Base-by-base conservation (phyloP, 164 flowering plant genomes). In the Vitis amurensis region DNA sequence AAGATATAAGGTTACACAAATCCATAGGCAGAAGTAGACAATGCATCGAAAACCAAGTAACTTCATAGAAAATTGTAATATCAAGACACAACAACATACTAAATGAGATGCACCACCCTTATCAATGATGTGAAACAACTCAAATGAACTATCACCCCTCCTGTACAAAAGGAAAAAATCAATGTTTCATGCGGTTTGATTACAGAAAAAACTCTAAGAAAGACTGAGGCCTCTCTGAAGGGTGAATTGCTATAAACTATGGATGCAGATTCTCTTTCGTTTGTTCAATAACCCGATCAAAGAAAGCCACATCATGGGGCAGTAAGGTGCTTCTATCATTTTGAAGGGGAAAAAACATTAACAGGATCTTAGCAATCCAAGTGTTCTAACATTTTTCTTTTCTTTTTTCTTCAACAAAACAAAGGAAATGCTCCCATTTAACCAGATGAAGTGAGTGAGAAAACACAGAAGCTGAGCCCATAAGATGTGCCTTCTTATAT, bases 161-260 rank as follows among this genome's bases (percentile, higher is more conserved):
- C 74, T 65, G 69, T 65, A 72, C 68, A 72, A 59, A 55, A 59
- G 19, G 17, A 4, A 57, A 31, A 57, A 50, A 44, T 14, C 44
- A 23, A 49, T 11, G 58, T 48, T 58, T 13, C 17, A 37, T 30
- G 23, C 16, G 51, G 64, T 50, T 69, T 60, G 49, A 67, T 47
- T 3, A 11, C 4, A 51, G 55, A 59, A 5, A 27, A 67, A 47
- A 6, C 31, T 16, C 68, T 17, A 17, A 17, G 17, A 67, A 11
- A n/a, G 56, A 12, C 12, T 48, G 27, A 8, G 65, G 48, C 23
- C 52, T 47, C 15, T 16, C 52, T 44, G 47, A 47, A 62, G 51
- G 65, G 9, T 47, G 9, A 44, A 62, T 16, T n/a, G 52, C 11
- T 2, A 48, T 27, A 47, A 14, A 14, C 47, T 17, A 47, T 23